A percentile compares a stretch with the other conserved stretches of the same genome.
phyloP scores from a whole-genome alignment of 768 basidiomycete genomes.

The Inosperma sp. region DNA sequence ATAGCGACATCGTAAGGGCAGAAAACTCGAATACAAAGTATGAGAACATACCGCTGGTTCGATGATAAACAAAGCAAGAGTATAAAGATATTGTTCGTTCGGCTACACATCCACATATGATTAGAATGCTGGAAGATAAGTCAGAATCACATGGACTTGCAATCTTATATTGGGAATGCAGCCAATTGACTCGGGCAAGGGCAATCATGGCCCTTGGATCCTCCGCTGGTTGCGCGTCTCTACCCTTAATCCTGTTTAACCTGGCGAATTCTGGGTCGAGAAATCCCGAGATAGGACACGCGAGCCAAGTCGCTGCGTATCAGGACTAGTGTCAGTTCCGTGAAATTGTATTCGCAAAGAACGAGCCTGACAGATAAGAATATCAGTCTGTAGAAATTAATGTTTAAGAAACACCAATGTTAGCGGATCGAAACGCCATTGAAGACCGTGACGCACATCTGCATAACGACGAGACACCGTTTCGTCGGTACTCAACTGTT shows the following conservation, averaged over 20 bases:
- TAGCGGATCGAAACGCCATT: conserved; percentile 29
- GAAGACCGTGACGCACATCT: conserved; percentile 40
- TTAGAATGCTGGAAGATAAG: background rate
- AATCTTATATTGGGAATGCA: conserved; percentile 41
- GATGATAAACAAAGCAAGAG: conserved; percentile 35
- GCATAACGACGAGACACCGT: conserved; percentile 41
- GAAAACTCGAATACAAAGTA: background rate
- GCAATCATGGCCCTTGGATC: conserved; percentile 41
- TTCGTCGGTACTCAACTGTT: conserved; percentile 33
- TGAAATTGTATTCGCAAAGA: background rate
- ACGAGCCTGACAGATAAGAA: conserved; percentile 3
- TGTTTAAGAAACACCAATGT: conserved; percentile 29
- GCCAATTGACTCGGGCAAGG: conserved; percentile 38
- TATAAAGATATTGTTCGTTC: conserved; percentile 43
- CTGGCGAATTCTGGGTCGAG: conserved; percentile 13
- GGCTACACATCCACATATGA: conserved; percentile 13
- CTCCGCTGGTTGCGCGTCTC: conserved; percentile 20
- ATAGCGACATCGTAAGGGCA: too few relatives aligned
- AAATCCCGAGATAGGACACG: conserved; percentile 33
- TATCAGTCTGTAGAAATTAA: conserved; percentile 5
- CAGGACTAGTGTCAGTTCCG: background rate
- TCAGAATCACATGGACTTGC: conserved; percentile 21
- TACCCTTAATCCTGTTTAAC: conserved; percentile 10
- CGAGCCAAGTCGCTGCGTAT: conserved; percentile 32
- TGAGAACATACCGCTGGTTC: conserved; percentile 32